A percentile compares a stretch with the other conserved stretches of the same genome.
Conservation (phyloP, 164 flowering plant genomes). For the Berberis thunbergii region DNA sequence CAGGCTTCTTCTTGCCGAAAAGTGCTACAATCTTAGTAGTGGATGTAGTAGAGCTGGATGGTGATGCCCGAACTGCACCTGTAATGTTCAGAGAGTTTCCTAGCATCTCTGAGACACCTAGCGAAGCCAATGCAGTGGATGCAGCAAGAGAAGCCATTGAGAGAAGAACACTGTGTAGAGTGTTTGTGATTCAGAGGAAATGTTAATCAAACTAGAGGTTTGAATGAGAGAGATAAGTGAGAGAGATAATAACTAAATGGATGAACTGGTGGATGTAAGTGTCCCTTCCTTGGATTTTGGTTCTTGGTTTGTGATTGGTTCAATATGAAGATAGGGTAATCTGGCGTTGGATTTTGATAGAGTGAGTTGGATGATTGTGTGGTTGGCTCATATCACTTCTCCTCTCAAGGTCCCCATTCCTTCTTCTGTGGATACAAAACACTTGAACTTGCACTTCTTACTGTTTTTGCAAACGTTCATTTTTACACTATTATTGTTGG, state of each 20-base stretch:
- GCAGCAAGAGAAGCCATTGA: constrained; percentile 76
- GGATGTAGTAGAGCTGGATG: constrained; percentile 38
- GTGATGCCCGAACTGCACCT: constrained; percentile 30
- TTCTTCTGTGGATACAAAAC: not conserved
- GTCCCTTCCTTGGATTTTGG: constrained; percentile 40
- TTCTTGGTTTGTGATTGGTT: constrained; percentile 17
- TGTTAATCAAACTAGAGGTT: not conserved
- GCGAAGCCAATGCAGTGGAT: constrained; percentile 40
- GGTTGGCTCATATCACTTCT: not conserved
- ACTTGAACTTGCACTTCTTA: too few relatives aligned
- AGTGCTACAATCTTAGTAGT: constrained; percentile 70
- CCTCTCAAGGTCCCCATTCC: too few relatives aligned
- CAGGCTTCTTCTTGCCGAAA: constrained; percentile 75
- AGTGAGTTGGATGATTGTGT: constrained; percentile 9
- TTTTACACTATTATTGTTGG: too few relatives aligned
- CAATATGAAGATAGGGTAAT: constrained; percentile 14
- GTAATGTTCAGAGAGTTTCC: constrained; percentile 51
- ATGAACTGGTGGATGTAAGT: constrained; percentile 51
- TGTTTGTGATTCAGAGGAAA: constrained; percentile 1
- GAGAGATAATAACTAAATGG: constrained; percentile 30
- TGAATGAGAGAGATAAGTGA: not conserved
- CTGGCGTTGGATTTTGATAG: constrained; percentile 7
- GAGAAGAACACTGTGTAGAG: not conserved
- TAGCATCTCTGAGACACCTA: constrained; percentile 43
- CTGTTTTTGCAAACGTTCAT: too few relatives aligned